These are phyloP conservation scores for Sporopachydermia quercuum DNA, from an alignment of 805 yeast species.

Conservation along the genomic window DNA sequence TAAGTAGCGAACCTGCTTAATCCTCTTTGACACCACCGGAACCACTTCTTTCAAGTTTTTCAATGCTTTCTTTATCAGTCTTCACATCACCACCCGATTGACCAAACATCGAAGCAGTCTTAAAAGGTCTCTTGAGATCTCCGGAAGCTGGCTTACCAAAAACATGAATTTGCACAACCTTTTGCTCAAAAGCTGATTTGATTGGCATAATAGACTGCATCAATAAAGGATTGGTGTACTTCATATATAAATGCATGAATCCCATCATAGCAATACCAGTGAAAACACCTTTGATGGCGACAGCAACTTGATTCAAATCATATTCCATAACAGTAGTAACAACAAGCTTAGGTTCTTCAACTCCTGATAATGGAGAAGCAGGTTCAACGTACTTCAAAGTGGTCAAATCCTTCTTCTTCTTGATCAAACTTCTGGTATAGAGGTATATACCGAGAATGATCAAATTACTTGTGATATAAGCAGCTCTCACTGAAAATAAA, in stretches of 20 bases:
- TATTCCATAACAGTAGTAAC: constrained; percentile 91
- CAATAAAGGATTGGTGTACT: constrained; percentile 91
- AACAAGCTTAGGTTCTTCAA: constrained; percentile 54
- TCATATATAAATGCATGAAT: constrained; percentile 95
- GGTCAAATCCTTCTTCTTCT: constrained; percentile 74
- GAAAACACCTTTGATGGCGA: constrained; percentile 68
- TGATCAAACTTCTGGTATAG: constrained; percentile 43
- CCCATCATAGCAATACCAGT: constrained; percentile 94
- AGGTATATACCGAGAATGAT: constrained; percentile 54
- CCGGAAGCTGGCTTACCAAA: constrained; percentile 74
- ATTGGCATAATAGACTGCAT: constrained; percentile 88
- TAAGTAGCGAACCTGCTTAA: too few relatives aligned
- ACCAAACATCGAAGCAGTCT: constrained; percentile 70
- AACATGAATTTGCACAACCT: constrained; percentile 81
- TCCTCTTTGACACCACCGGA: constrained; percentile 71
- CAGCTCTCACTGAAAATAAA: constrained; percentile 59
- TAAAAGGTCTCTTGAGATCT: constrained; percentile 93
- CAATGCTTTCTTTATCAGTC: constrained; percentile 80
- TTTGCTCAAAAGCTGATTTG: constrained; percentile 79
- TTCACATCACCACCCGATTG: constrained; percentile 34
- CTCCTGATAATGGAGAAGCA: constrained; percentile 65
- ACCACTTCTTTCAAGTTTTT: constrained; percentile 75
- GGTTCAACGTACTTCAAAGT: constrained; percentile 85
- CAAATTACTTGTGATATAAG: constrained; percentile 52
- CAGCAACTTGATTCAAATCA: constrained; percentile 75